Conservation (phyloP, 129 eudicot species). For the Escallonia rubra region DNA sequence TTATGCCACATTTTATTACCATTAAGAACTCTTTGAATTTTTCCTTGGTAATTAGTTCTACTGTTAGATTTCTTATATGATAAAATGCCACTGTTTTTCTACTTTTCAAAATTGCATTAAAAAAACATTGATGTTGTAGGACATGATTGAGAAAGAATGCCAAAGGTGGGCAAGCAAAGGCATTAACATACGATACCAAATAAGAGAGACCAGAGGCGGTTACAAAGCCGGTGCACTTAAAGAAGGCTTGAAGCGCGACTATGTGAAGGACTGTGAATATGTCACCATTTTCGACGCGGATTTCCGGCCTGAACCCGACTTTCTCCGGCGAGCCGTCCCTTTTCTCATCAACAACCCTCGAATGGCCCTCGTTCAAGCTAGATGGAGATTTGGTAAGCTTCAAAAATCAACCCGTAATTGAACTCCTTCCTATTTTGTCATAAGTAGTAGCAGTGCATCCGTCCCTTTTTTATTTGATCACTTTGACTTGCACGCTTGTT, state of each 20-base stretch:
- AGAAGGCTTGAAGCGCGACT: conserved; percentile 82
- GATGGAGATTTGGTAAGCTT: conserved; percentile 94
- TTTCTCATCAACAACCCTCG: conserved; percentile 73
- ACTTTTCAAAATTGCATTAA: neutral
- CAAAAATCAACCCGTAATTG: neutral
- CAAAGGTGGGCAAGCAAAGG: conserved; percentile 98
- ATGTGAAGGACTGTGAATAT: conserved; percentile 81
- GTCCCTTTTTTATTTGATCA: no score
- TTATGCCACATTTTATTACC: no score
- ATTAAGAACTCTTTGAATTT: no score
- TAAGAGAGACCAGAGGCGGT: conserved; percentile 88
- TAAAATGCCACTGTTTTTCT: no score
- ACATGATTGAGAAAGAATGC: conserved; percentile 92
- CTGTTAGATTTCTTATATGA: no score
- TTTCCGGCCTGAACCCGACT: conserved; percentile 96
- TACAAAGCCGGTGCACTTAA: conserved; percentile 99
- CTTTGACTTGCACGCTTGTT: no score
- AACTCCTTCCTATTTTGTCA: no score
- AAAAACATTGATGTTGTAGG: conserved; percentile 36
- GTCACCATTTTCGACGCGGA: conserved; percentile 96
- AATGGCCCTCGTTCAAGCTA: conserved; percentile 94
- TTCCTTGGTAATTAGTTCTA: no score
- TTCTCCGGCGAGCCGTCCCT: conserved; percentile 81
- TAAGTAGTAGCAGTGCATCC: no score
- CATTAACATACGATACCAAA: conserved; percentile 77